Evolutionary conservation across 345 rosid genomes (phyloP).

Genomic region (Carallia pectinifolia): DNA sequence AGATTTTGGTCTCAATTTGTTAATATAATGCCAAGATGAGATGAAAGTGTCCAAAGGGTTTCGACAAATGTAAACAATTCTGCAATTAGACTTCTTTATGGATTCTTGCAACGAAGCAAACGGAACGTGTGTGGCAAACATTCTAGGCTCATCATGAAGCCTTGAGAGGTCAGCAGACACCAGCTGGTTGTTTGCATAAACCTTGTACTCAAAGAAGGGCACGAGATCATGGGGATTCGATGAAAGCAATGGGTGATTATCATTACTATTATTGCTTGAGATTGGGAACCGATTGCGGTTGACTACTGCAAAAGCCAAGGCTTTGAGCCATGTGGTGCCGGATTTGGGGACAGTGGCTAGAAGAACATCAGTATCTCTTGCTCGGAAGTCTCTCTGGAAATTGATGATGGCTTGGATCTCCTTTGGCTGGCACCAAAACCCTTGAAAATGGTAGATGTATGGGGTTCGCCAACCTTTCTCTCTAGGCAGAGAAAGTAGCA

Average conservation of each 20-base stretch:
- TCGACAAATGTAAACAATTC: slow-evolving; percentile 20
- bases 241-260: slow-evolving; percentile 20
- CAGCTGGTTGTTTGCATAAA: slow-evolving; percentile 7
- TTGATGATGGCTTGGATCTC: slow-evolving; percentile 53
- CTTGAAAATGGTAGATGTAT: slow-evolving; percentile 52
- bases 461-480: slow-evolving; percentile 73
- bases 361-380: slow-evolving; percentile 27
- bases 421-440: slow-evolving; percentile 66
- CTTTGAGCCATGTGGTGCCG: slow-evolving; percentile 49
- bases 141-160: slow-evolving; percentile 8
- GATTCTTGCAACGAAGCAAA: slow-evolving; percentile 4
- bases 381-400: slow-evolving; percentile 35
- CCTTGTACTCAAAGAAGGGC: slow-evolving; percentile 31
- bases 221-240: slow-evolving; percentile 45
- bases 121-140: slow-evolving; percentile 17
- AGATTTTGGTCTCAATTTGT: slow-evolving; percentile 14
- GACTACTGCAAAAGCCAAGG: slow-evolving; percentile 23
- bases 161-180: slow-evolving; percentile 9
- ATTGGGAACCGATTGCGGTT: slow-evolving; percentile 18
- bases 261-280: neutral
- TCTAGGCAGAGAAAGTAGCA: slow-evolving; percentile 54
- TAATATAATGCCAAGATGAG: slow-evolving; percentile 21
- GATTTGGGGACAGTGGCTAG: slow-evolving; percentile 38
- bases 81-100: slow-evolving; percentile 9
- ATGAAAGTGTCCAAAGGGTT: slow-evolving; percentile 28